Evolutionary conservation across 116 monocot genomes (phyloP), one percentile per base, ranked within the genome.

Genomic region (Phalaenopsis hybrid): DNA sequence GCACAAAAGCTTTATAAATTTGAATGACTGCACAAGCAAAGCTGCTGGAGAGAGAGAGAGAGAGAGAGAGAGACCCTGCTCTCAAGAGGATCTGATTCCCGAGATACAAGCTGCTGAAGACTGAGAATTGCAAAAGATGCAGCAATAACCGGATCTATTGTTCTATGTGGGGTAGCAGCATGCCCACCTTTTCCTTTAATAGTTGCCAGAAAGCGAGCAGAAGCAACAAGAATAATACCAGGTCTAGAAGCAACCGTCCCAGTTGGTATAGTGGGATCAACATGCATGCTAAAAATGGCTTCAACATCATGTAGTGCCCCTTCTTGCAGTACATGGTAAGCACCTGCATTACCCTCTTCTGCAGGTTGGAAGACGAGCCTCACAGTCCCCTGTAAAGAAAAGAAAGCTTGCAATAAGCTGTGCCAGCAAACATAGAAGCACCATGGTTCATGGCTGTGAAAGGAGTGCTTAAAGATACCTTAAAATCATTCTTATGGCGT

Each of bases 301-400:
- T 87, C 78, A 2, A 89, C 82, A 61, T 82, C 84, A 6, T 89
- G 78, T 5, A 94, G 58, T 20, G 61, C 84, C 7, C 91, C 94
- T 49, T 88, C 86, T 77, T 88, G 81, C 3, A 94, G 45, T 49
- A 94, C 83, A 57, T 87, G 85, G 51, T 88, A 87, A 16, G 89
- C 94, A 16, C 94, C 94, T 8, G 80, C 89, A 31, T 48, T 17
- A 51, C 89, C 86, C 75, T 94, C 91, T 73, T 94, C 93, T 1
- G 85, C 93, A 49, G 91, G 93, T 50, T 94, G 94, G 84, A 94
- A 94, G 18, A 94, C 75, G 52, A 94, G 89, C 81, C 88, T 89
- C 51, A 94, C 91, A 52, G 89, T 87, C n/a, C 94, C 89, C 91
- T 91, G 8, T 74, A 18, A n/a, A 44, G 41, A 6, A 44, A 74